Base-by-base conservation (phyloP, 1,284 basidiomycete genomes). In the Moesziomyces sp. region DNA sequence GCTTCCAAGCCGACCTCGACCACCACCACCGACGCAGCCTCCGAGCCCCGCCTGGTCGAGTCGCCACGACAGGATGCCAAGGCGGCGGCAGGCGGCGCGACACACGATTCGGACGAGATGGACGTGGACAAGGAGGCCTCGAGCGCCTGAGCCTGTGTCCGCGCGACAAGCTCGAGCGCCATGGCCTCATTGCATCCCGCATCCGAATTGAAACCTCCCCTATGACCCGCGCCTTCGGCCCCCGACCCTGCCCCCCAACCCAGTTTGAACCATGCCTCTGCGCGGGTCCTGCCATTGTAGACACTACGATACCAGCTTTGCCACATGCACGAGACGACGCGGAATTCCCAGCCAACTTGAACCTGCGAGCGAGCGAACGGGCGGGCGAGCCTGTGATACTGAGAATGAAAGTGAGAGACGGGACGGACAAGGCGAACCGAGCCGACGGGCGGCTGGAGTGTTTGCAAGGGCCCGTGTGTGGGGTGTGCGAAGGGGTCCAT, bases 21-120 rank as follows among this genome's bases (percentile, higher is more conserved):
- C 24, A 46, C 38, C 3, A n/a, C 52, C 35, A 42, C 33, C 38
- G 61, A 58, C 5, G 43, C 48, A 16, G 35, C 43, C 6, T 42
- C 67, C 59, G 53, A 76, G 53, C 78, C 78, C 28, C 74, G 67
- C 50, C 50, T 80, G 21, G 74, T 77, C 38, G 78, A 80, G 35
- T 71, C 69, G 24, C 76, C 78, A 18, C 56, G 54, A 21, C 49
- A 56, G 59, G 71, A 66, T 23, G 64, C 76, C 54, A 70, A 76
- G 58, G 46, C 61, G 10, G 59, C 63, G 58, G 46, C 61, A 8
- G 59, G 59, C 26, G 62, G 48, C 56, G 58, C 60, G 42, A 56
- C 46, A 26, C 45, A 63, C 28, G 59, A 59, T n/a, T 45, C 63
- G 33, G 63, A 63, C 57, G 42, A 62, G 52, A 67, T 67, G 63